Evolutionary conservation across 805 yeast species (phyloP).

Genomic region (Myxozyma sirexii): DNA sequence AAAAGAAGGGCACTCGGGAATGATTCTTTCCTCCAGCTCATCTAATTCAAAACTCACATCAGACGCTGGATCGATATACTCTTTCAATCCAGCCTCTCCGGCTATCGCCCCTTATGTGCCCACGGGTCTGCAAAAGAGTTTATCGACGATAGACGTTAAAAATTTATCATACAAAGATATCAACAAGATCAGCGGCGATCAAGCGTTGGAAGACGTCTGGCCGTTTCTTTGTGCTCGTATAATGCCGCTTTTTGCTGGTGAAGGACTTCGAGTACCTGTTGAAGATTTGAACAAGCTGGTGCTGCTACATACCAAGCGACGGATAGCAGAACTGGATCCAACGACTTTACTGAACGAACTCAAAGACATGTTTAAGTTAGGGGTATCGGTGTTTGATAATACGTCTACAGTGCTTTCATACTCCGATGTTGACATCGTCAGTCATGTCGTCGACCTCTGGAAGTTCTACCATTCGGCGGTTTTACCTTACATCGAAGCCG

Average conservation of each 20-base stretch:
- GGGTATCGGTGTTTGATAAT: constrained; percentile 40
- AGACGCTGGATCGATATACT: constrained; percentile 47
- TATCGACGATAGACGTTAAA: constrained; percentile 39
- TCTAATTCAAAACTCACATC: constrained; percentile 49
- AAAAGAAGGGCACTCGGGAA: constrained; percentile 45
- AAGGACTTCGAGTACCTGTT: constrained; percentile 53
- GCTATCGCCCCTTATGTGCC: constrained; percentile 36
- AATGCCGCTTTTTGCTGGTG: constrained; percentile 54
- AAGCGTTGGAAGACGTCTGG: constrained; percentile 55
- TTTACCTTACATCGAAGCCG: constrained; percentile 61
- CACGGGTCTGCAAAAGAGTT: constrained; percentile 36
- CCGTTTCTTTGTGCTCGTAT: constrained; percentile 48
- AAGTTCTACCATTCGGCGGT: constrained; percentile 55
- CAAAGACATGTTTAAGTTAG: constrained; percentile 46
- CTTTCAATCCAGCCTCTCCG: constrained; percentile 46
- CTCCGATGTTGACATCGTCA: constrained; percentile 39
- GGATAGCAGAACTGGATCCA: constrained; percentile 45
- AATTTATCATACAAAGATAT: constrained; percentile 33
- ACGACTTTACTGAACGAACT: constrained; percentile 50
- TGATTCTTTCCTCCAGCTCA: constrained; percentile 47
- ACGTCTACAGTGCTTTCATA: constrained; percentile 42
- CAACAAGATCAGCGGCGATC: constrained; percentile 42
- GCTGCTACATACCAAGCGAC: constrained; percentile 45
- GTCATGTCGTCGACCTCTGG: constrained; percentile 43
- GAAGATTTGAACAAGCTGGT: constrained; percentile 60